Percentiles rank a stretch among this genome's conserved stretches.
Conservation (phyloP, 345 rosid genomes). For the Salix exigua region DNA sequence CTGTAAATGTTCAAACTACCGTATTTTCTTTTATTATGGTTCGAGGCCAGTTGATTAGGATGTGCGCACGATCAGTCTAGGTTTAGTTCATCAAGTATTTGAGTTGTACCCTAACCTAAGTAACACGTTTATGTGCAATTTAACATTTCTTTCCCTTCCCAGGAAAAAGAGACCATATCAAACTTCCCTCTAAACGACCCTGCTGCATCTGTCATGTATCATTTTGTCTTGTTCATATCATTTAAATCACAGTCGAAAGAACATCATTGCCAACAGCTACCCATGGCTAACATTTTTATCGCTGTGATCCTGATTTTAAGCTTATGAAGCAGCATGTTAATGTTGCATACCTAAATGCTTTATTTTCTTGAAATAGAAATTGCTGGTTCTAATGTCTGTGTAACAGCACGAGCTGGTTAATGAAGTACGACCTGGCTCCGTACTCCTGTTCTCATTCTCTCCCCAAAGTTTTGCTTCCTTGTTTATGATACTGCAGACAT, state of each 20-base stretch:
- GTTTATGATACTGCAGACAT: neutral
- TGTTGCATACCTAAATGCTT: neutral
- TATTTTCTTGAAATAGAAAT: neutral
- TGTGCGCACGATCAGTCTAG: neutral
- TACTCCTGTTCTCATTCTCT: neutral
- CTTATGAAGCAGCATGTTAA: neutral
- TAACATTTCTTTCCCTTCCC: neutral
- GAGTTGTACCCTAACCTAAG: neutral
- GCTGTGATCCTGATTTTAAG: neutral
- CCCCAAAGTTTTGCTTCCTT: neutral
- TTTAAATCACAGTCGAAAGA: neutral
- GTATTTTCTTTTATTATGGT: neutral
- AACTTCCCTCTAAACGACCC: neutral
- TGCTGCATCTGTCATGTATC: neutral
- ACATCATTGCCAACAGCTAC: neutral
- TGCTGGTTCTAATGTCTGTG: neutral
- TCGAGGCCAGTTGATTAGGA: neutral
- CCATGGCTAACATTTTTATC: neutral
- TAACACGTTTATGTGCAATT: neutral
- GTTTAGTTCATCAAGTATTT: neutral
- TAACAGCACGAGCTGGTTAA: neutral
- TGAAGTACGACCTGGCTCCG: neutral
- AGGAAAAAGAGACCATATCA: neutral
- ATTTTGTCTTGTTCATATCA: neutral
- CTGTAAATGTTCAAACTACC: neutral